These are phyloP conservation scores for Ambrosiella beaveri DNA, from an alignment of 2,329 filamentous ascomycete species.

Conservation along the genomic window DNA sequence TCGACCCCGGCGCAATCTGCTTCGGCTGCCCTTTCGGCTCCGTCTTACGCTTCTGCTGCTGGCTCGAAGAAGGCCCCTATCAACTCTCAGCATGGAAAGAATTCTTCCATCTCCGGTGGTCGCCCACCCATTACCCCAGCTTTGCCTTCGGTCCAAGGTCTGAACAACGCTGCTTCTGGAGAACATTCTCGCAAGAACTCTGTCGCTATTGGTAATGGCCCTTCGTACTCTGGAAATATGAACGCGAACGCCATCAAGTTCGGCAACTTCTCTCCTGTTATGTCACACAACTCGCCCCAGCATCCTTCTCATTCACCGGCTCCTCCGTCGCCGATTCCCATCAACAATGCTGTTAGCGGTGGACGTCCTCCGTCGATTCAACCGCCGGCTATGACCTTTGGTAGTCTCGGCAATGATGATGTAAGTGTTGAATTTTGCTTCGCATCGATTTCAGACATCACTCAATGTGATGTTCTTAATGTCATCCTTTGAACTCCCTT, in stretches of 20 bases:
- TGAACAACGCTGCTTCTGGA: constrained; percentile 25
- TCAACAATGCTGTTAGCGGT: constrained; percentile 57
- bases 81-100: constrained; percentile 42
- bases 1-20: constrained; percentile 36
- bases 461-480: constrained; percentile 5
- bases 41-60: constrained; percentile 51
- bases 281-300: constrained; percentile 50
- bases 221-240: constrained; percentile 63
- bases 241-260: constrained; percentile 56
- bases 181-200: constrained; percentile 77
- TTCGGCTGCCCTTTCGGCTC: constrained; percentile 38
- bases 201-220: constrained; percentile 75
- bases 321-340: constrained; percentile 85
- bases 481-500: constrained; percentile 14
- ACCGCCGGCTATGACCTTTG: constrained; percentile 61
- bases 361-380: constrained; percentile 70
- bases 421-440: constrained; percentile 36
- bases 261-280: constrained; percentile 54
- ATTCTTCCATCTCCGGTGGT: constrained; percentile 64
- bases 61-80: constrained; percentile 40
- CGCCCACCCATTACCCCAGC: constrained; percentile 54
- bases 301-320: constrained; percentile 50
- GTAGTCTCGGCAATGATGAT: constrained; percentile 65
- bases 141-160: constrained; percentile 31
- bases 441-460: constrained; percentile 7